A percentile compares a stretch with the other conserved stretches of the same genome.
Evolutionary conservation across 768 basidiomycete species (phyloP).

Genomic region (Leucocoprinus leucothites): DNA sequence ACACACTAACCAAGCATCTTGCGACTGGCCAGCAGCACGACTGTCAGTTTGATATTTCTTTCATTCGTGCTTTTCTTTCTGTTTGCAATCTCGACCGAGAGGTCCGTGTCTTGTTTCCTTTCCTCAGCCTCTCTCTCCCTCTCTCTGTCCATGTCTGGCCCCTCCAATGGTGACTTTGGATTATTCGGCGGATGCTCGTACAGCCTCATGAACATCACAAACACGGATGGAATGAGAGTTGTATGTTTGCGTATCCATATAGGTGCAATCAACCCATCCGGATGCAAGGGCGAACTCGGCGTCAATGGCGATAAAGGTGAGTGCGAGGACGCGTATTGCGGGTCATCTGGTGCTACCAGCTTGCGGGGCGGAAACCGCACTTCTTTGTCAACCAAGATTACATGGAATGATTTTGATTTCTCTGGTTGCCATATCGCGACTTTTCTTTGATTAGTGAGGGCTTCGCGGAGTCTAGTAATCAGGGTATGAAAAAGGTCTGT

Average conservation of each 20-base stretch:
- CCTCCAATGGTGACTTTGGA: slow-evolving; percentile 51
- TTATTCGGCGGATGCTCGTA: slow-evolving; percentile 58
- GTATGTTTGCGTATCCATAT: slow-evolving; percentile 98
- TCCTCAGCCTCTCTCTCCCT: slow-evolving; percentile 66
- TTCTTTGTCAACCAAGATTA: slow-evolving; percentile 80
- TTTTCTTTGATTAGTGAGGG: slow-evolving; percentile 60
- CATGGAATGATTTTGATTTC: slow-evolving; percentile 72
- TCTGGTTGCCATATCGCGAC: slow-evolving; percentile 72
- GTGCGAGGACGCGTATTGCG: slow-evolving; percentile 57
- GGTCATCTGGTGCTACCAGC: slow-evolving; percentile 55
- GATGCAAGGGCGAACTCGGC: slow-evolving; percentile 83
- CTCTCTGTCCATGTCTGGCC: slow-evolving; percentile 50
- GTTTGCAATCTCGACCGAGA: slow-evolving; percentile 75
- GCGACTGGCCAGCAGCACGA: slow-evolving; percentile 88
- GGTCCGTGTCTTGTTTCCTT: slow-evolving; percentile 64
- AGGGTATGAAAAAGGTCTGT: slow-evolving; percentile 66
- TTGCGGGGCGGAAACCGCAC: slow-evolving; percentile 89
- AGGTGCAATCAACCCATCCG: slow-evolving; percentile 94
- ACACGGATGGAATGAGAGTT: slow-evolving; percentile 86
- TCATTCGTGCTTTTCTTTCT: slow-evolving; percentile 81
- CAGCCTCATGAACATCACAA: slow-evolving; percentile 86
- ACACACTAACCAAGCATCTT: slow-evolving; percentile 71
- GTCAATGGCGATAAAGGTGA: slow-evolving; percentile 95
- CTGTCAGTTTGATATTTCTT: slow-evolving; percentile 89
- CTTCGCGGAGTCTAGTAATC: slow-evolving; percentile 59